These are phyloP conservation scores for Saccharomycopsis hybrid DNA, from an alignment of 1,139 yeast species.

Conservation along the genomic window DNA sequence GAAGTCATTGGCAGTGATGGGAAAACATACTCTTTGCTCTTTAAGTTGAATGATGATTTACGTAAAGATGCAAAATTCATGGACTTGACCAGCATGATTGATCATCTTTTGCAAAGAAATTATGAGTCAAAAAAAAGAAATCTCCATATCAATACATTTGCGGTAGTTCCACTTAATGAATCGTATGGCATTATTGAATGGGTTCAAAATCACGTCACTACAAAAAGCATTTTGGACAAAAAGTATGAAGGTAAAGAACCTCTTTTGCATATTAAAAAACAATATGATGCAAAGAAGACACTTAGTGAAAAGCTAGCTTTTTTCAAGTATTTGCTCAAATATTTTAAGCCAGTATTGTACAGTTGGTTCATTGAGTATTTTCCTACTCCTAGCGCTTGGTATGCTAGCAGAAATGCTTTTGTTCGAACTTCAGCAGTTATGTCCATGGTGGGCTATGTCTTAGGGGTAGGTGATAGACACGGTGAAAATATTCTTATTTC, in stretches of 20 bases:
- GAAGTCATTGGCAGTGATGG: constrained; percentile 78
- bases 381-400: constrained; percentile 89
- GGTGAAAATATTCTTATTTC: constrained; percentile 82
- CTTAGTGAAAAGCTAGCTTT: constrained; percentile 27
- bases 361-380: constrained; percentile 86
- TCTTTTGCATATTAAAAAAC: constrained; percentile 22
- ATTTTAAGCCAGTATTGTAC: constrained; percentile 70
- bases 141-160: constrained; percentile 70
- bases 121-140: constrained; percentile 69
- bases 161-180: constrained; percentile 84
- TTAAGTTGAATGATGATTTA: constrained; percentile 85
- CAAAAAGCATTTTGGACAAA: constrained; percentile 57
- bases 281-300: constrained; percentile 25
- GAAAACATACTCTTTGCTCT: constrained; percentile 58
- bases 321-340: constrained; percentile 30
- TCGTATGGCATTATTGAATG: constrained; percentile 89
- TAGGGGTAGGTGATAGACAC: constrained; percentile 93
- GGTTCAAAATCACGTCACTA: constrained; percentile 78
- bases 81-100: constrained; percentile 87
- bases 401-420: constrained; percentile 65
- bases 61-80: constrained; percentile 92
- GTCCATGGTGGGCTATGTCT: constrained; percentile 93
- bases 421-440: constrained; percentile 86
- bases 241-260: constrained; percentile 36
- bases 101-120: constrained; percentile 59